A percentile compares a stretch with the other conserved stretches of the same genome.
phyloP scores from a whole-genome alignment of 352 stramenopile species.

The Pythium dissotocum region DNA sequence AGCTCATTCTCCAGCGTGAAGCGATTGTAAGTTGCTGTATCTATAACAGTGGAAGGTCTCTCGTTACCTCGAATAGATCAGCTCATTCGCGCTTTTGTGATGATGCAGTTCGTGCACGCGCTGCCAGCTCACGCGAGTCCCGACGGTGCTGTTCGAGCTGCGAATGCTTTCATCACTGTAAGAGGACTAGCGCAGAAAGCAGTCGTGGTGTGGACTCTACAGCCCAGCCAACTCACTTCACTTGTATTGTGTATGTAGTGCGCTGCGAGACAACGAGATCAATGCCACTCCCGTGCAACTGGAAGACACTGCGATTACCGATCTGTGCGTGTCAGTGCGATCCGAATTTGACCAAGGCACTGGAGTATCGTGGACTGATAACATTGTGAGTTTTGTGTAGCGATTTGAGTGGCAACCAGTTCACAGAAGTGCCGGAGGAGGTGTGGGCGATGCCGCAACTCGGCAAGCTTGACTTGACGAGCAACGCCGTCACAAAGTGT shows the following conservation, averaged over 20 bases:
- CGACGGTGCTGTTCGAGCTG: conserved; percentile 37
- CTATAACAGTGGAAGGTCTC: neutral
- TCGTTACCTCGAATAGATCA: neutral
- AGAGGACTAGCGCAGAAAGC: neutral
- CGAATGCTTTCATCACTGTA: conserved; percentile 34
- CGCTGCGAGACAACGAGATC: conserved; percentile 30
- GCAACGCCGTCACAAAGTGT: conserved; percentile 32
- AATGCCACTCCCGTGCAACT: conserved; percentile 38
- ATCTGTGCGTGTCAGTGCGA: conserved; percentile 32
- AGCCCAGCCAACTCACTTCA: too few species aligned
- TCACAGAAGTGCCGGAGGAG: conserved; percentile 24
- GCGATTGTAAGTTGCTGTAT: conserved; percentile 31
- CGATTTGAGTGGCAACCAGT: conserved; percentile 34
- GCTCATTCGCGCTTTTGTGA: neutral
- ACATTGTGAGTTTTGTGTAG: conserved; percentile 11
- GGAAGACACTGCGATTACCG: conserved; percentile 32
- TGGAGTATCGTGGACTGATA: neutral
- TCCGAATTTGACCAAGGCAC: neutral
- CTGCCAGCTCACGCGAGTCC: conserved; percentile 39
- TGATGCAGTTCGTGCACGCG: conserved; percentile 35
- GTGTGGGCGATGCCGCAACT: conserved; percentile 40
- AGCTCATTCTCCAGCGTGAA: conserved; percentile 12
- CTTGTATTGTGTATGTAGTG: conserved; percentile 2
- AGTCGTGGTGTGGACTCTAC: too few species aligned
- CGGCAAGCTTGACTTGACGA: conserved; percentile 29